Evolutionary conservation across 179 eudicot species (phyloP).

Genomic region (Corrigiola litoralis): DNA sequence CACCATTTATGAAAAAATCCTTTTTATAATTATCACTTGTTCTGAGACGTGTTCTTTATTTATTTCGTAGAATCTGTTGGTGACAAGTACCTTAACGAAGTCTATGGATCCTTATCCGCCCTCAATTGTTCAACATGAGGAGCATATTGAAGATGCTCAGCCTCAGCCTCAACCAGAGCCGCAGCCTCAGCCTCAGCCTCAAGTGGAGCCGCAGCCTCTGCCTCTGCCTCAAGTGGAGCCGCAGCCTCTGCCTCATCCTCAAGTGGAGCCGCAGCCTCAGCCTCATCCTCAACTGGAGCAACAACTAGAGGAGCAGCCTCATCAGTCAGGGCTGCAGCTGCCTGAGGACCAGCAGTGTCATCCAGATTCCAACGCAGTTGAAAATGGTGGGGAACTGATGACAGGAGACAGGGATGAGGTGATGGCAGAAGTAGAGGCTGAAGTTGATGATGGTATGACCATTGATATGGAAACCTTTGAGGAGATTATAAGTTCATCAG

Average conservation of each 20-base stretch:
- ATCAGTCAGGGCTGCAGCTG: neutral
- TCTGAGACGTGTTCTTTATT: neutral
- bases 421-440: slow-evolving; percentile 53
- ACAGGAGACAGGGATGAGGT: slow-evolving; percentile 52
- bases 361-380: slow-evolving; percentile 27
- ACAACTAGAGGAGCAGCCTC: neutral
- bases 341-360: neutral
- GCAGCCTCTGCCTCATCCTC: neutral
- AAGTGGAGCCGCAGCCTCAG: neutral
- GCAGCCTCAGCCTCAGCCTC: neutral
- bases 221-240: neutral
- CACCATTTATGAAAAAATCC: neutral
- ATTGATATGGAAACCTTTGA: slow-evolving; percentile 52
- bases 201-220: neutral
- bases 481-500: slow-evolving; percentile 44
- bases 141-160: slow-evolving; percentile 26
- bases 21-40: neutral
- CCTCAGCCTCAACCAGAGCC: slow-evolving; percentile 1
- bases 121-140: slow-evolving; percentile 24
- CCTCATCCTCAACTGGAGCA: too few relatives aligned
- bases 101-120: slow-evolving; percentile 49
- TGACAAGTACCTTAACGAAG: slow-evolving; percentile 64
- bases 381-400: slow-evolving; percentile 48
- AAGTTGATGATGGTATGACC: slow-evolving; percentile 45
- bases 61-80: slow-evolving; percentile 54